Conservation (phyloP, 1,139 yeast genomes). For the Kodamaea sp. region DNA sequence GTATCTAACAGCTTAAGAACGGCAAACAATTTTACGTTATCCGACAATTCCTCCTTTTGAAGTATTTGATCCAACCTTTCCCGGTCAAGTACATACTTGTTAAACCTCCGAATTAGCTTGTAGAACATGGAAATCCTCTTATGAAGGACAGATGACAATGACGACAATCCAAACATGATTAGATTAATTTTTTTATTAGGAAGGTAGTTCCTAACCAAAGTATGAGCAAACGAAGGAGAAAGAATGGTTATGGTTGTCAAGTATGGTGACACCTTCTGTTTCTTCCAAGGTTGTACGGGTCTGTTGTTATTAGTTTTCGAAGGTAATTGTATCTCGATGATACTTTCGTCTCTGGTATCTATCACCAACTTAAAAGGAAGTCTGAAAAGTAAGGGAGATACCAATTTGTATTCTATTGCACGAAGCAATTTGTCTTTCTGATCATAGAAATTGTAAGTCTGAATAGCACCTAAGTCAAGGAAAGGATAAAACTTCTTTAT, state of each 20-base stretch:
- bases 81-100: slow-evolving; percentile 10
- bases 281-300: slow-evolving; percentile 1
- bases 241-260: slow-evolving; percentile 17
- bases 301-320: neutral
- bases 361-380: slow-evolving; percentile 21
- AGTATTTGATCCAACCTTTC: slow-evolving; percentile 9
- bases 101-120: slow-evolving; percentile 21
- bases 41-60: slow-evolving; percentile 14
- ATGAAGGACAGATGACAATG: slow-evolving; percentile 29
- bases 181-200: slow-evolving; percentile 29
- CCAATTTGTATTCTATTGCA: slow-evolving; percentile 22
- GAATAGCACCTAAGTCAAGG: slow-evolving; percentile 24
- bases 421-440: slow-evolving; percentile 15
- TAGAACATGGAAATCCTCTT: slow-evolving; percentile 22
- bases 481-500: slow-evolving; percentile 30
- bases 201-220: slow-evolving; percentile 24
- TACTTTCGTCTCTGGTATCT: slow-evolving; percentile 18
- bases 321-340: slow-evolving; percentile 14
- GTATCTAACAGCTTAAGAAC: slow-evolving; percentile 23
- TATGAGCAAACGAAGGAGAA: slow-evolving; percentile 24
- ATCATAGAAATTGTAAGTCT: slow-evolving; percentile 15
- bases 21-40: slow-evolving; percentile 20
- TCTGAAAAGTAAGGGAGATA: slow-evolving; percentile 27
- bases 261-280: slow-evolving; percentile 1
- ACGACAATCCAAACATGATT: slow-evolving; percentile 33